These are phyloP conservation scores for Aspergillus thermomutatus DNA, from an alignment of 2,329 filamentous ascomycete species.

Conservation along the genomic window DNA sequence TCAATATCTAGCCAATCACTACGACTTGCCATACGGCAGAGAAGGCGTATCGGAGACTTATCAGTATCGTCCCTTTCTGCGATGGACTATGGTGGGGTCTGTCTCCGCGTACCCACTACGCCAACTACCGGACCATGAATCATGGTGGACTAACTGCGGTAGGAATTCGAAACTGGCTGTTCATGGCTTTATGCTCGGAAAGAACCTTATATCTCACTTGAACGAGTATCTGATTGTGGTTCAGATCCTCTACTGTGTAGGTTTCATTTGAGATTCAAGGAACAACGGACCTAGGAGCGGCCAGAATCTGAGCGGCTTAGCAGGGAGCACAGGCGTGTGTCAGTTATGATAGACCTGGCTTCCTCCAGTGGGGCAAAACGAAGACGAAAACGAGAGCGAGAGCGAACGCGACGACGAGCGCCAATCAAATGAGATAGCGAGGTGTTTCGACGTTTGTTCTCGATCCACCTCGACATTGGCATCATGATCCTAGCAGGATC, in stretches of 20 bases:
- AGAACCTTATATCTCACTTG: not conserved
- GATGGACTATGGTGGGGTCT: not conserved
- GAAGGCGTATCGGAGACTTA: not conserved
- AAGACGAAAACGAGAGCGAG: constrained; percentile 18
- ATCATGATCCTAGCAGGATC: not conserved
- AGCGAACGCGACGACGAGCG: constrained; percentile 24
- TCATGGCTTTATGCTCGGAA: not conserved
- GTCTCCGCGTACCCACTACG: not conserved
- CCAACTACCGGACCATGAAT: not conserved
- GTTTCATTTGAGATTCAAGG: not conserved
- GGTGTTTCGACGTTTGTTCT: not conserved
- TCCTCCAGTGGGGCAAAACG: constrained; percentile 12
- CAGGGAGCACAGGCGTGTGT: not conserved
- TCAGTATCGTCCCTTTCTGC: not conserved
- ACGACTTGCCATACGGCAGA: not conserved
- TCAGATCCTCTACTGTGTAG: not conserved
- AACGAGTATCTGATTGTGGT: too few relatives aligned
- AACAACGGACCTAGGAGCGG: not conserved
- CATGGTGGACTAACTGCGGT: not conserved
- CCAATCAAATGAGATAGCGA: constrained; percentile 6
- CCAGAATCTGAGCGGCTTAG: not conserved
- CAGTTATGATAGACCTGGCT: not conserved
- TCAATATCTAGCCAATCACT: not conserved
- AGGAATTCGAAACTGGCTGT: not conserved
- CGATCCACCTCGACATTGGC: not conserved